Conservation (phyloP, 768 basidiomycete species). For the Crepidotus variabilis region DNA sequence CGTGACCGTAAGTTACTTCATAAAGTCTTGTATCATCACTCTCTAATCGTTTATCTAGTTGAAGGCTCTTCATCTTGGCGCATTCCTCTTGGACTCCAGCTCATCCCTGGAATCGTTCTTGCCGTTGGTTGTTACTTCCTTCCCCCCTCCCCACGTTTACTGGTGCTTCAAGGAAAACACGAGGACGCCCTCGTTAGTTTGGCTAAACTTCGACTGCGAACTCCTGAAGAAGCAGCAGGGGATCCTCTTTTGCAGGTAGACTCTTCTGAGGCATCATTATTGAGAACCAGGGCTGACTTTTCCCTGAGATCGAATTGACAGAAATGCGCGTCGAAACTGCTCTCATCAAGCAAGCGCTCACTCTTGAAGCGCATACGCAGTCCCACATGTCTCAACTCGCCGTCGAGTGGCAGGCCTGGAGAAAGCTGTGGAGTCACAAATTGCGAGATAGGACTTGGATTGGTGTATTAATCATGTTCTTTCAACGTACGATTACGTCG, state of each 20-base stretch:
- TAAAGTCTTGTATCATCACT: background rate
- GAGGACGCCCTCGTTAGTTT: slow-evolving; percentile 59
- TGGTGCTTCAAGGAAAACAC: slow-evolving; percentile 50
- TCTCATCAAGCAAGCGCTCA: slow-evolving; percentile 39
- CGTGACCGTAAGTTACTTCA: slow-evolving; percentile 44
- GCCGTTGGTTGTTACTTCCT: slow-evolving; percentile 57
- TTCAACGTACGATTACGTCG: slow-evolving; percentile 58
- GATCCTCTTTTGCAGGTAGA: slow-evolving; percentile 46
- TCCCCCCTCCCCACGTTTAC: slow-evolving; percentile 58
- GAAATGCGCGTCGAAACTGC: slow-evolving; percentile 71
- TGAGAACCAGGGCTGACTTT: background rate
- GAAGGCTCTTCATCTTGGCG: slow-evolving; percentile 68
- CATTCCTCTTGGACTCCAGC: slow-evolving; percentile 69
- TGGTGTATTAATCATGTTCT: slow-evolving; percentile 75
- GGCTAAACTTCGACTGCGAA: slow-evolving; percentile 48
- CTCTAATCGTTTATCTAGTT: slow-evolving; percentile 32
- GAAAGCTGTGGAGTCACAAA: slow-evolving; percentile 45
- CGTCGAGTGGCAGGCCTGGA: slow-evolving; percentile 45
- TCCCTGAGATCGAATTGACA: slow-evolving; percentile 58
- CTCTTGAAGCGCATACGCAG: slow-evolving; percentile 6
- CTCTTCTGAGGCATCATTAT: background rate
- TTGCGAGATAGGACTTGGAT: slow-evolving; percentile 63
- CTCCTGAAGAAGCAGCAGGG: slow-evolving; percentile 36
- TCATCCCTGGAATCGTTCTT: slow-evolving; percentile 66
- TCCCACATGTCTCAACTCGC: background rate